A percentile compares a stretch with the other conserved stretches of the same genome.
Conservation (phyloP, 140 eudicot genomes). For the Ambrosia hybrid region DNA sequence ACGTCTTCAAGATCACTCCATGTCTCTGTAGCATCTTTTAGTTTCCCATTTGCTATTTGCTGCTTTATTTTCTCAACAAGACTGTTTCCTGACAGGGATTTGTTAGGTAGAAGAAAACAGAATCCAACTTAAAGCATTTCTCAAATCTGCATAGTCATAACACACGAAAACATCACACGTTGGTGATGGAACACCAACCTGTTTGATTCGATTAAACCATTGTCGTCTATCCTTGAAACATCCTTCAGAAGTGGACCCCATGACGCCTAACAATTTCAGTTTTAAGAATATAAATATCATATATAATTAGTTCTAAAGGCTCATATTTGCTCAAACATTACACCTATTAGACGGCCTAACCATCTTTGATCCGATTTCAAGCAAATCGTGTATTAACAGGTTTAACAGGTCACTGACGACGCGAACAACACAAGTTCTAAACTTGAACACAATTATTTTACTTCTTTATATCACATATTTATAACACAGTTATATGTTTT, state of each 20-base stretch:
- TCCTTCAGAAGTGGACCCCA: slow-evolving; percentile 87
- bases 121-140: slow-evolving; percentile 8
- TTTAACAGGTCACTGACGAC: too few relatives aligned
- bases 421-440: too few relatives aligned
- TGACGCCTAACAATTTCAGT: slow-evolving; percentile 43
- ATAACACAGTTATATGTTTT: too few relatives aligned
- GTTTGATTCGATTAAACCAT: slow-evolving; percentile 51
- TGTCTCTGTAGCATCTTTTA: slow-evolving; percentile 54
- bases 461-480: too few relatives aligned
- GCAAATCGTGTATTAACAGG: neutral
- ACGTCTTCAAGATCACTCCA: slow-evolving; percentile 58
- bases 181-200: slow-evolving; percentile 37
- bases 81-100: slow-evolving; percentile 41
- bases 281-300: slow-evolving; percentile 10
- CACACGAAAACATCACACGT: slow-evolving; percentile 20
- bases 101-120: slow-evolving; percentile 24
- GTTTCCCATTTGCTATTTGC: slow-evolving; percentile 45
- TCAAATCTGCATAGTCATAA: neutral
- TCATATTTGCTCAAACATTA: slow-evolving; percentile 4
- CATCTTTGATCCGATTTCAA: neutral
- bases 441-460: too few relatives aligned
- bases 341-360: neutral
- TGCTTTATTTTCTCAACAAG: slow-evolving; percentile 56
- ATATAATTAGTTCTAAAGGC: slow-evolving; percentile 13
- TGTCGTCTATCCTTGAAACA: slow-evolving; percentile 70